Conservation (phyloP, 768 basidiomycete species). For the Leucosporidium scottii region DNA sequence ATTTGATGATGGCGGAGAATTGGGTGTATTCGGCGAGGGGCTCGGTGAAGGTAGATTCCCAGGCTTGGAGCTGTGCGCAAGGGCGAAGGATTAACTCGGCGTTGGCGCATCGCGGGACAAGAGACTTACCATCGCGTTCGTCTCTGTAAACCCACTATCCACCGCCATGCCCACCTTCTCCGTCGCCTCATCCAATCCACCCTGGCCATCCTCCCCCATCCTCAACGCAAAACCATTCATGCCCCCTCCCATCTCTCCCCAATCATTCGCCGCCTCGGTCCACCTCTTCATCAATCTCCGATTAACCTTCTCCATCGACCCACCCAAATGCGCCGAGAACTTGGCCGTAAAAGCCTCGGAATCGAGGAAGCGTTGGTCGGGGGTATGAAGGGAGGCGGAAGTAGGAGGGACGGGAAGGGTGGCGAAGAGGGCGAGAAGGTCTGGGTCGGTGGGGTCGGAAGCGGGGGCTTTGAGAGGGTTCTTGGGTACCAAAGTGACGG, state of each 20-base stretch:
- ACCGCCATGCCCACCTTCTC: slow-evolving; percentile 97
- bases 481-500: slow-evolving; percentile 83
- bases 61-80: slow-evolving; percentile 66
- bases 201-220: slow-evolving; percentile 63
- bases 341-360: slow-evolving; percentile 93
- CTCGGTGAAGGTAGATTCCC: slow-evolving; percentile 92
- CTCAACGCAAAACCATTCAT: slow-evolving; percentile 47
- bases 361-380: slow-evolving; percentile 92
- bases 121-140: slow-evolving; percentile 67
- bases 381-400: slow-evolving; percentile 74
- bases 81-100: not conserved
- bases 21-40: slow-evolving; percentile 93
- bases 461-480: slow-evolving; percentile 92
- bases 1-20: slow-evolving; percentile 90
- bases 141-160: slow-evolving; percentile 87
- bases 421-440: slow-evolving; percentile 56
- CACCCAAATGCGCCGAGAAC: slow-evolving; percentile 82
- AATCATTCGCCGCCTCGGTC: slow-evolving; percentile 57
- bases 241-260: slow-evolving; percentile 36
- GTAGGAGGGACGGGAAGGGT: slow-evolving; percentile 77
- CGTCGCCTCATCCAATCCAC: slow-evolving; percentile 64
- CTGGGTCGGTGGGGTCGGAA: slow-evolving; percentile 81
- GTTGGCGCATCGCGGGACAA: slow-evolving; percentile 3
- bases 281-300: slow-evolving; percentile 86
- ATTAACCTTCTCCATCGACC: slow-evolving; percentile 94